These are phyloP conservation scores for Penicillium capsulatum DNA, from an alignment of 2,329 filamentous ascomycete species.

Conservation along the genomic window DNA sequence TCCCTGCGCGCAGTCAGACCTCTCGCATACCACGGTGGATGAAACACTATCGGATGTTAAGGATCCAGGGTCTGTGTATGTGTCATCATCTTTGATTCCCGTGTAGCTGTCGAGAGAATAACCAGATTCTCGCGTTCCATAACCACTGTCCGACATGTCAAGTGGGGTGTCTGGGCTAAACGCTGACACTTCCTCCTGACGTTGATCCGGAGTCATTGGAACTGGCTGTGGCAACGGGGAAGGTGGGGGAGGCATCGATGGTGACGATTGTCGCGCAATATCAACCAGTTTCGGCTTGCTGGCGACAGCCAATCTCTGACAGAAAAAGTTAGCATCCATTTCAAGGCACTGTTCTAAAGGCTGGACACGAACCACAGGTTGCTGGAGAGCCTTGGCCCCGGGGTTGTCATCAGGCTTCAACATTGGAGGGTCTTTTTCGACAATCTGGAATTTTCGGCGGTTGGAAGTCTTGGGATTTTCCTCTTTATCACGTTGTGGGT, in stretches of 20 bases:
- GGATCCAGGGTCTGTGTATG: constrained; percentile 25
- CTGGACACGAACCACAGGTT: constrained; percentile 22
- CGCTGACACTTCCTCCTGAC: constrained; percentile 35
- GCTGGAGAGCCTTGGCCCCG: constrained; percentile 18
- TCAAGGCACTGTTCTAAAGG: too few species aligned
- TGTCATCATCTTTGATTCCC: constrained; percentile 27
- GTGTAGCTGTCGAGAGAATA: constrained; percentile 24
- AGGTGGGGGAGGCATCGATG: constrained; percentile 24
- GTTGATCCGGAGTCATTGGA: constrained; percentile 35
- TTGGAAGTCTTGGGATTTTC: constrained; percentile 27
- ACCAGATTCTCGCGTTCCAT: constrained; percentile 28
- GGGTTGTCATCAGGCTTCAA: constrained; percentile 20
- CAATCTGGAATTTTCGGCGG: constrained; percentile 37
- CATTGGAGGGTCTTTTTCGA: constrained; percentile 32
- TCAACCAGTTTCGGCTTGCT: constrained; percentile 39
- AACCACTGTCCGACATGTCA: constrained; percentile 35
- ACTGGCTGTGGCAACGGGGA: constrained; percentile 20
- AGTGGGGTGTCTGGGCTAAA: constrained; percentile 40
- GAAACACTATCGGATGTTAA: constrained; percentile 25
- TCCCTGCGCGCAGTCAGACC: constrained; percentile 16
- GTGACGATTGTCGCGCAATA: constrained; percentile 35
- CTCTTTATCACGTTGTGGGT: constrained; percentile 24
- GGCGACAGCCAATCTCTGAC: constrained; percentile 33
- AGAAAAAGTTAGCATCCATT: constrained; percentile 5
- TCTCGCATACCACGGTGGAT: constrained; percentile 26